These are phyloP conservation scores for Penicillium brevicompactum DNA, from an alignment of 2,329 filamentous ascomycete species.

Conservation along the genomic window DNA sequence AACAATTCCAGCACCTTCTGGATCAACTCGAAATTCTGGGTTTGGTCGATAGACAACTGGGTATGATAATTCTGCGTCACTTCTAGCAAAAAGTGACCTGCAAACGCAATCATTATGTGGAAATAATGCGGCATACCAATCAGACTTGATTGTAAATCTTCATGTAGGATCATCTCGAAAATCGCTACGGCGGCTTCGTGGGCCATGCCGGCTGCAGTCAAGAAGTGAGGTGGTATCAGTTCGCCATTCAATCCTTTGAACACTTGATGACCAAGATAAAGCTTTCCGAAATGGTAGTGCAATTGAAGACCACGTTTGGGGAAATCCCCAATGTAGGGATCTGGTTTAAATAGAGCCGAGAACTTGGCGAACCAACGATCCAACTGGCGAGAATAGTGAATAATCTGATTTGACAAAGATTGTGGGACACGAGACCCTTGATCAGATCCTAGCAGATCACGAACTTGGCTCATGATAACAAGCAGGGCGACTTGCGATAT, in stretches of 20 bases:
- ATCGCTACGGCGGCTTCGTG: constrained; percentile 40
- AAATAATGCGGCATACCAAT: constrained; percentile 47
- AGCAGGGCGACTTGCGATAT: constrained; percentile 39
- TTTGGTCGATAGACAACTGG: constrained; percentile 36
- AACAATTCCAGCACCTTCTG: constrained; percentile 20
- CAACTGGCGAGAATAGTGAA: constrained; percentile 30
- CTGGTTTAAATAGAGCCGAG: constrained; percentile 24
- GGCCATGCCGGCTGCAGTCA: constrained; percentile 28
- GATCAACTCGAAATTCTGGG: constrained; percentile 21
- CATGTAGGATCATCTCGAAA: constrained; percentile 42
- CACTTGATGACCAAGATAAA: constrained; percentile 52
- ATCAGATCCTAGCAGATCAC: constrained; percentile 37
- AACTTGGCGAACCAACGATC: constrained; percentile 35
- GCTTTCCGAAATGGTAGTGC: constrained; percentile 52
- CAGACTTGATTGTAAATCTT: constrained; percentile 39
- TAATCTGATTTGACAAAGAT: constrained; percentile 28
- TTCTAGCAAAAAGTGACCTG: constrained; percentile 44
- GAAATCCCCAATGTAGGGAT: constrained; percentile 44
- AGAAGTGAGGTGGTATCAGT: constrained; percentile 38
- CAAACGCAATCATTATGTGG: constrained; percentile 48
- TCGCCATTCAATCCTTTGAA: constrained; percentile 45
- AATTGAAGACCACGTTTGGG: constrained; percentile 50
- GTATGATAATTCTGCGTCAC: constrained; percentile 40
- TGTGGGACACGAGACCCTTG: constrained; percentile 30
- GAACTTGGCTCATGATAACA: constrained; percentile 40